These are phyloP conservation scores for Boletus reticuloceps DNA, from an alignment of 768 basidiomycete genomes.

Conservation along the genomic window DNA sequence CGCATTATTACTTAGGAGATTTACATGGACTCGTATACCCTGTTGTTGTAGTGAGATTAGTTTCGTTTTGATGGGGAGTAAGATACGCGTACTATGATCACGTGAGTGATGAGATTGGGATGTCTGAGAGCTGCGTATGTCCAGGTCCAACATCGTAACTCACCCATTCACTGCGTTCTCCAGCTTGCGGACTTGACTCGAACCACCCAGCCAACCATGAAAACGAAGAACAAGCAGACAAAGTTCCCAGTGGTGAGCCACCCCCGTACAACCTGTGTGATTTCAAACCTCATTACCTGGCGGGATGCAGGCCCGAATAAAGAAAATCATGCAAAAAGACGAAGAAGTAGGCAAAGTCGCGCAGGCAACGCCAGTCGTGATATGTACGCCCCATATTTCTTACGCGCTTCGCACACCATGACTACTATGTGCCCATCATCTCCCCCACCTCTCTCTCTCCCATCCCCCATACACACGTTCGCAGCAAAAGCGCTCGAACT, in stretches of 20 bases:
- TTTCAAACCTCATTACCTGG: slow-evolving; percentile 6
- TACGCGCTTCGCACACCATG: slow-evolving; percentile 12
- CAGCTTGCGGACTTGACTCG: neutral
- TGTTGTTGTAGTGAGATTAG: too few relatives aligned
- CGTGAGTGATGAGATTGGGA: slow-evolving; percentile 26
- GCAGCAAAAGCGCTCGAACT: slow-evolving; percentile 95
- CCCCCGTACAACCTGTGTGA: neutral
- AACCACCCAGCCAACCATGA: slow-evolving; percentile 46
- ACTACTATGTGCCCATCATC: neutral
- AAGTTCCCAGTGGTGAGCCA: slow-evolving; percentile 83
- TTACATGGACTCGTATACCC: too few relatives aligned
- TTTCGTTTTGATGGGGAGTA: too few relatives aligned
- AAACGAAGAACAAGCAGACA: slow-evolving; percentile 88
- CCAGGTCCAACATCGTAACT: neutral
- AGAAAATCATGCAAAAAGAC: slow-evolving; percentile 99
- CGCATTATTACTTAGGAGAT: too few relatives aligned
- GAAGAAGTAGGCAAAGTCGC: slow-evolving; percentile 99
- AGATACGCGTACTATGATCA: slow-evolving; percentile 12
- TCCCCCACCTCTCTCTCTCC: neutral
- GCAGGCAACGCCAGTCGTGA: slow-evolving; percentile 92
- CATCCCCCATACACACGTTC: neutral
- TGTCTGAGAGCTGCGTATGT: slow-evolving; percentile 15
- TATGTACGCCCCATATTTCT: slow-evolving; percentile 63
- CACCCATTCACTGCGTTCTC: neutral
- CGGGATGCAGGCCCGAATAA: slow-evolving; percentile 80